Base-by-base conservation (phyloP, 768 basidiomycete species). In the Lentinula sp. region DNA sequence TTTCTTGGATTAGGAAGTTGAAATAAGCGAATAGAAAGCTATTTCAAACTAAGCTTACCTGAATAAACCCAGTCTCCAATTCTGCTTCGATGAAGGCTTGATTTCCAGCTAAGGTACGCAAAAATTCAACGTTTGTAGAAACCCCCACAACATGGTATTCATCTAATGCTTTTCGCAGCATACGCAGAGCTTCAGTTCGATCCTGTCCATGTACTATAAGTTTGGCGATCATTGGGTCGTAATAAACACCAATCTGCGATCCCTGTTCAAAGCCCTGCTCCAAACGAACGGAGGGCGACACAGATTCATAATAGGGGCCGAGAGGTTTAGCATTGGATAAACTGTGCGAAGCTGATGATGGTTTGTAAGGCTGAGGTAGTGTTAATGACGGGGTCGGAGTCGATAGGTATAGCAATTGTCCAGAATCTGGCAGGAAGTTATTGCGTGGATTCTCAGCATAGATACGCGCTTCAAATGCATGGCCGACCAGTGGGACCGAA, bases 401-500 rank as follows among this genome's bases (percentile, higher is more conserved):
- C 0, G 89, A 88, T 54, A 95, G 83, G 70, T 94, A 88, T 5
- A 91, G 72, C 10, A 98, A 78, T 3, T 80, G 78, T 2, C 95
- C 95, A 18, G 91, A 95, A 68, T 97, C 95, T 0, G 95, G 95
- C 5, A 96, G 79, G 78, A 97, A 97, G 70, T 91, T 84, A 71
- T 95, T 93, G 62, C 93, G 85, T 21, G 95, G 95, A 65, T 93
- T 92, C 72, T 97, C 95, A 2, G 95, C 95, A 69, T 98, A 97
- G 63, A 98, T 95, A 18, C 95, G 86, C 6, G 93, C 93, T 73
- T 96, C 95, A 65, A 96, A 96, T 0, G 94, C 91, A 65, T 96
- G 95, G 5, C 95, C 95, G 0, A 91, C 85, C 56, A 94, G 86
- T 1, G 91, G 93, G 59, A 98, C 89, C 15, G 85, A 75, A 0